Percentiles rank a stretch among this genome's conserved stretches.
Evolutionary conservation across 805 yeast species (phyloP).

Genomic region (Candida incommunis): DNA sequence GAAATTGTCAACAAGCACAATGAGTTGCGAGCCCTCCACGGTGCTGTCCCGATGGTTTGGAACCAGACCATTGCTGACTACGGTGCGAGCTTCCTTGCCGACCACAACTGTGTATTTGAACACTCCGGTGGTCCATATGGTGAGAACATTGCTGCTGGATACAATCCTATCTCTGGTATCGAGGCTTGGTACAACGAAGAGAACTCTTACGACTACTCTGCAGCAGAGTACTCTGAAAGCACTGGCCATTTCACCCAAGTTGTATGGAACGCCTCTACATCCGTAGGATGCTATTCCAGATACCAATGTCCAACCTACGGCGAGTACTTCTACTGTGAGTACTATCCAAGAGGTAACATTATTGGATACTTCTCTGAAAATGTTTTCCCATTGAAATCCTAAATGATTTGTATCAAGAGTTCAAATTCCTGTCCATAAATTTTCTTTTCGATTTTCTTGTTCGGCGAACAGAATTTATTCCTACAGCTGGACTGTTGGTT

Average conservation of each 20-base stretch:
- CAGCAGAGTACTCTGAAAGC: slow-evolving; percentile 29
- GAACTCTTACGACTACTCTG: slow-evolving; percentile 32
- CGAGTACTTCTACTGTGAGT: slow-evolving; percentile 47
- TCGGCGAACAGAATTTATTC: too few species aligned
- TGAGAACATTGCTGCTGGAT: slow-evolving; percentile 67
- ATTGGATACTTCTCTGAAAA: slow-evolving; percentile 23
- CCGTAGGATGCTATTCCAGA: slow-evolving; percentile 52
- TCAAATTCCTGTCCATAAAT: too few species aligned
- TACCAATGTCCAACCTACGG: slow-evolving; percentile 32
- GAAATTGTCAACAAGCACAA: slow-evolving; percentile 48
- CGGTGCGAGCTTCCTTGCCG: slow-evolving; percentile 37
- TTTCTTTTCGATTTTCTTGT: too few species aligned
- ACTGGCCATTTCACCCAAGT: slow-evolving; percentile 77
- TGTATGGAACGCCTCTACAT: slow-evolving; percentile 49
- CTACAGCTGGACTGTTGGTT: too few species aligned
- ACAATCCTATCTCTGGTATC: slow-evolving; percentile 36
- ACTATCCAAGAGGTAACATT: slow-evolving; percentile 57
- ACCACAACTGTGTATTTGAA: slow-evolving; percentile 37
- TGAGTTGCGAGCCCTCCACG: slow-evolving; percentile 37
- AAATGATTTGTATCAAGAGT: too few species aligned
- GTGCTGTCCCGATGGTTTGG: slow-evolving; percentile 42
- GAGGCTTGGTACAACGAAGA: slow-evolving; percentile 68
- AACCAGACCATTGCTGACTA: slow-evolving; percentile 31
- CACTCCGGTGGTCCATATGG: slow-evolving; percentile 61
- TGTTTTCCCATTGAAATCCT: slow-evolving; percentile 7